Conservation (phyloP, 2,329 filamentous ascomycete genomes). For the Clarireedia hainanense region DNA sequence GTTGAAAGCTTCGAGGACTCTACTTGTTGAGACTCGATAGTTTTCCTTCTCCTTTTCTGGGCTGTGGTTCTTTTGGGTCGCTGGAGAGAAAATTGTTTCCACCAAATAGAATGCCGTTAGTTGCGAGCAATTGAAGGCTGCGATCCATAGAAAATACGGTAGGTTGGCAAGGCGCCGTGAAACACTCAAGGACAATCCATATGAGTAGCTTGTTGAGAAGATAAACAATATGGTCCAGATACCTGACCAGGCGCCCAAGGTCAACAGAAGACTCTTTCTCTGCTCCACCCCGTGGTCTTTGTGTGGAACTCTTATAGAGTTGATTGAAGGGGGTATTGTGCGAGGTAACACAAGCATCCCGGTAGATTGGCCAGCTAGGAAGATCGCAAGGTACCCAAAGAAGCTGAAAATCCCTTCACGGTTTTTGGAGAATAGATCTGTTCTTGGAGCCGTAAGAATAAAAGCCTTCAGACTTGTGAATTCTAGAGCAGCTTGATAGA, state of each 20-base stretch:
- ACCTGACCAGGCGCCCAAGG: constrained; percentile 54
- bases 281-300: constrained; percentile 31
- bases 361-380: constrained; percentile 77
- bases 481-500: constrained; percentile 71
- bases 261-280: constrained; percentile 51
- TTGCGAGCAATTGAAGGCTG: constrained; percentile 84
- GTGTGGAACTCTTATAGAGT: constrained; percentile 10
- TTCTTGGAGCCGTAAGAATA: constrained; percentile 74
- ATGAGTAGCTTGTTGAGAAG: constrained; percentile 57
- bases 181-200: constrained; percentile 67
- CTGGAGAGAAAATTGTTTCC: constrained; percentile 72
- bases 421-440: constrained; percentile 77
- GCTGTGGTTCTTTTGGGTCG: constrained; percentile 47
- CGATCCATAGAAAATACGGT: constrained; percentile 87
- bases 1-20: constrained; percentile 76
- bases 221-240: constrained; percentile 66
- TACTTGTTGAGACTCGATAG: constrained; percentile 65
- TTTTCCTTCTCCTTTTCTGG: constrained; percentile 53
- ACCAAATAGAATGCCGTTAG: constrained; percentile 69
- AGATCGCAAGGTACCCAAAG: constrained; percentile 87
- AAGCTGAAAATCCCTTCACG: constrained; percentile 95
- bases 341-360: constrained; percentile 73
- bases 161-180: constrained; percentile 88
- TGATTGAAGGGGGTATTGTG: constrained; percentile 36
- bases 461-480: constrained; percentile 72